Evolutionary conservation across 139 green algal genomes (phyloP).

Genomic region (Microglena sp.): DNA sequence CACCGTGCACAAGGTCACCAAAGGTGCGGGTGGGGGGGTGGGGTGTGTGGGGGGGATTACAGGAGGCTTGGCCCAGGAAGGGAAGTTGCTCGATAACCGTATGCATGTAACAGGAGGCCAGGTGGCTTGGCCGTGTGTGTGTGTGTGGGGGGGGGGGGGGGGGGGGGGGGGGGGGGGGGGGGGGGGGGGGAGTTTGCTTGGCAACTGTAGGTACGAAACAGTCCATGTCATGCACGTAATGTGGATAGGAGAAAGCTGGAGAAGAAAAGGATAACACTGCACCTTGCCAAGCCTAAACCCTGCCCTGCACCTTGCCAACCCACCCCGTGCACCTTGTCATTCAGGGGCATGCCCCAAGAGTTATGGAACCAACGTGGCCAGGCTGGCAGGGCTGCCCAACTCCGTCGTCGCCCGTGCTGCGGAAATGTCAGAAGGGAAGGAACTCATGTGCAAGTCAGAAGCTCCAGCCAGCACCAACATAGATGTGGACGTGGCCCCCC

Average conservation of each 20-base stretch:
- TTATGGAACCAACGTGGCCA: conserved; percentile 92
- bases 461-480: neutral
- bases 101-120: too few relatives aligned
- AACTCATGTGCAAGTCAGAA: neutral
- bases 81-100: too few relatives aligned
- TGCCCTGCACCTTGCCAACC: neutral
- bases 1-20: neutral
- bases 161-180: too few relatives aligned
- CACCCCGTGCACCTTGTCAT: neutral
- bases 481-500: too few relatives aligned
- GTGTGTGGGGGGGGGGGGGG: too few relatives aligned
- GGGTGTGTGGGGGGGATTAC: too few relatives aligned
- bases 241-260: too few relatives aligned
- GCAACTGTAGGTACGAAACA: neutral
- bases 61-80: too few relatives aligned
- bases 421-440: conserved; percentile 8
- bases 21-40: neutral
- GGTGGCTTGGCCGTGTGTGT: too few relatives aligned
- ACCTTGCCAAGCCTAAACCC: neutral
- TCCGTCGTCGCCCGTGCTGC: conserved; percentile 47
- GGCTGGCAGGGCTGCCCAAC: conserved; percentile 79
- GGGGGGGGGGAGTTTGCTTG: too few relatives aligned
- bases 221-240: neutral
- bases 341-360: conserved; percentile 77
- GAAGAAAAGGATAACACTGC: too few relatives aligned